Evolutionary conservation across 129 eudicot species (phyloP).

Genomic region (Glebionis coronaria): DNA sequence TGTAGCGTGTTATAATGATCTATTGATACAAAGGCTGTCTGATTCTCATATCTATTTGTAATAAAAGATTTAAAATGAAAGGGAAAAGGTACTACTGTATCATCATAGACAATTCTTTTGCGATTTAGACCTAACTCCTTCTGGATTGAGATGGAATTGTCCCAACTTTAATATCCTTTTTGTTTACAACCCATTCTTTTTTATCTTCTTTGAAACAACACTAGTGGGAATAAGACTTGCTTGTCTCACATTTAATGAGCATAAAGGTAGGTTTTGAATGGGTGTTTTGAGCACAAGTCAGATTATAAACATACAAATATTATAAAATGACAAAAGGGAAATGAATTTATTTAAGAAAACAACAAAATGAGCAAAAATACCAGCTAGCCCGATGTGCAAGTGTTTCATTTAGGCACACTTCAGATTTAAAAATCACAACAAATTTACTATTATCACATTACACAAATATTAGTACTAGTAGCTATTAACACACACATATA

Average conservation of each 20-base stretch:
- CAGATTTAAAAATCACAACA: too few relatives aligned
- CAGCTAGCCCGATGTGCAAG: too few relatives aligned
- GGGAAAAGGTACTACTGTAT: not conserved
- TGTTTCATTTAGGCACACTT: too few relatives aligned
- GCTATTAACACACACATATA: too few relatives aligned
- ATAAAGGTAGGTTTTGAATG: slow-evolving; percentile 31
- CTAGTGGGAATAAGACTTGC: slow-evolving; percentile 38
- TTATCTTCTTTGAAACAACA: slow-evolving; percentile 25
- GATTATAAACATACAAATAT: not conserved
- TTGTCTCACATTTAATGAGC: slow-evolving; percentile 41
- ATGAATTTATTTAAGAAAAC: not conserved
- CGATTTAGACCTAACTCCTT: slow-evolving; percentile 22
- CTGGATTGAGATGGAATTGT: slow-evolving; percentile 37
- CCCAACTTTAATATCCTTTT: slow-evolving; percentile 34
- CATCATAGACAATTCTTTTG: slow-evolving; percentile 3
- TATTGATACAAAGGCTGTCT: not conserved
- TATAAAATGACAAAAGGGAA: not conserved
- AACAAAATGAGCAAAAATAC: not conserved
- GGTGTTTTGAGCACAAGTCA: slow-evolving; percentile 26
- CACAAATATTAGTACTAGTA: too few relatives aligned
- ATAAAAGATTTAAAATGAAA: not conserved
- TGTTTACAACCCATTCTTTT: slow-evolving; percentile 32
- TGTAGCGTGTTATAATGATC: too few relatives aligned
- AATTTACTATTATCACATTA: too few relatives aligned
- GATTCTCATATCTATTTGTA: not conserved